Percentiles rank a stretch among this genome's conserved stretches.
Conservation (phyloP, 176 grass and related monocot species). For the Microstegium vimineum region DNA sequence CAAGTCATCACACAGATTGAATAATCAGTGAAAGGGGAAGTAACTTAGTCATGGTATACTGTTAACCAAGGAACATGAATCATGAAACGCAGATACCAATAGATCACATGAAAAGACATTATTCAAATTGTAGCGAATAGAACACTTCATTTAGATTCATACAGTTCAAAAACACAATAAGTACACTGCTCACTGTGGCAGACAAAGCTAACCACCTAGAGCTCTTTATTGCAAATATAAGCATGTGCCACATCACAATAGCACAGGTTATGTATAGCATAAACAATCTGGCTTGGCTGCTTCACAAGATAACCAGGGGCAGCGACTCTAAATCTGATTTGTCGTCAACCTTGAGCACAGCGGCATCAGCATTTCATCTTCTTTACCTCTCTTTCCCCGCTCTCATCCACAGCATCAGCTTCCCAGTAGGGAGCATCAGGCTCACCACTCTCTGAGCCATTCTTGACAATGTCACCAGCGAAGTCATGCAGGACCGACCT, state of each 20-base stretch:
- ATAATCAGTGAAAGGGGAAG: neutral
- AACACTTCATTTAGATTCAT: neutral
- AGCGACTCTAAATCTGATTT: neutral
- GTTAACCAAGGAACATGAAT: neutral
- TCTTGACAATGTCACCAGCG: neutral
- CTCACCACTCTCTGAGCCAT: neutral
- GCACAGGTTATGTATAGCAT: neutral
- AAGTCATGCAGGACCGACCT: conserved; percentile 30
- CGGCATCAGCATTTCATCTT: conserved; percentile 10
- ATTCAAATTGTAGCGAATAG: neutral
- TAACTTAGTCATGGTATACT: too few relatives aligned
- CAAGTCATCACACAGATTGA: neutral
- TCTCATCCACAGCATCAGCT: neutral
- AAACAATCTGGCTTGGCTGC: conserved; percentile 35
- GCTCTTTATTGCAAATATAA: neutral
- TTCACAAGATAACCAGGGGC: conserved; percentile 2
- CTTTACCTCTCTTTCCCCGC: neutral
- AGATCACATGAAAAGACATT: neutral
- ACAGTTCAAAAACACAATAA: neutral
- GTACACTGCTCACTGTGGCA: conserved; percentile 19
- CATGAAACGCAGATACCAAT: neutral
- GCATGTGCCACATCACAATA: neutral
- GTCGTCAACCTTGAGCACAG: neutral
- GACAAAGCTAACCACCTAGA: conserved; percentile 37
- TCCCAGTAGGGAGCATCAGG: conserved; percentile 7